Base-by-base conservation (phyloP, 2,329 filamentous ascomycete genomes). In the Metarhizium robertsii region DNA sequence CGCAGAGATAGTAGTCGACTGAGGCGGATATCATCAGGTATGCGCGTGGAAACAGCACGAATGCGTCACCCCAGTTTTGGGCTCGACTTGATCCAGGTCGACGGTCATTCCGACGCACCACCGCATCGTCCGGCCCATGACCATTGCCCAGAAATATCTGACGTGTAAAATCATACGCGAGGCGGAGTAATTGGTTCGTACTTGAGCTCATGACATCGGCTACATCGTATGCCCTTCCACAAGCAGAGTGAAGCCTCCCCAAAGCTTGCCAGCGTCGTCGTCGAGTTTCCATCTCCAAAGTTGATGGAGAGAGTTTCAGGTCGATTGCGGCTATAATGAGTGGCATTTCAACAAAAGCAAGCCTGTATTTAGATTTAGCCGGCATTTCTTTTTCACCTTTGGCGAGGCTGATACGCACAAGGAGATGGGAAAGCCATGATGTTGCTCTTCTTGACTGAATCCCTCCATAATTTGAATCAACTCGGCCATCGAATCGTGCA, bases 11-110 rank as follows among this genome's bases (percentile, higher is more conserved):
- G 11, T 52, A 52, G 40, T 52, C 50, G 4, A 52, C 50, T 14
- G 50, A 52, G 13, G 36, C 25, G 8, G 50, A 42, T 52, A 52
- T 52, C 16, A 52, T 43, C 16, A 52, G 50, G 25, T 52, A 52
- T 16, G 50, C 50, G 18, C 40, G 50, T 16, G 50, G 50, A 43
- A 40, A 52, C 6, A n/a, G 34, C 29, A 52, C 42, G 20, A 52
- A 52, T 5, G 36, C 50, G 18, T 52, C 50, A 16, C 32, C 20
- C 50, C 50, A 52, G 20, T 25, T 52, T 45, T 16, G n/a, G 0
- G 34, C 11, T 52, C 34, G 18, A 14, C 36, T 25, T 4, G 25
- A 25, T 25, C 25, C 1, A 25, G 25, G 3, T 4, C 25, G 25
- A 25, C 25, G 3, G 4, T 25, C 4, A 25, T 25, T 25, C 3